phyloP scores from a whole-genome alignment of 2,329 filamentous ascomycete genomes.

The Trichoderma endophyticum region DNA sequence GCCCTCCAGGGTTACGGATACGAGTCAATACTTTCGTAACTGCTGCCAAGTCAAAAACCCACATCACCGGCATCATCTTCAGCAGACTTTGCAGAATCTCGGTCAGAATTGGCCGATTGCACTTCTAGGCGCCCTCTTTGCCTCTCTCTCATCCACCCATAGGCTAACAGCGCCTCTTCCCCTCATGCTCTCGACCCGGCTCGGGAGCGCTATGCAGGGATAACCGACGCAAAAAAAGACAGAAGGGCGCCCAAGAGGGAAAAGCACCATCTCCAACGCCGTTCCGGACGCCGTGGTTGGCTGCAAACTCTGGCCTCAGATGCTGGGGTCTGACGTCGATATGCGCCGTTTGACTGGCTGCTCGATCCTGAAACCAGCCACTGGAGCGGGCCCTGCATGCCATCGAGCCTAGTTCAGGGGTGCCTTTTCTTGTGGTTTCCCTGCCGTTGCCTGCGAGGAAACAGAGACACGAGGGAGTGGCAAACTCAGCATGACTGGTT shows the following conservation, averaged over 20 bases:
- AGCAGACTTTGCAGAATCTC: not conserved
- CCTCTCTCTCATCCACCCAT: not conserved
- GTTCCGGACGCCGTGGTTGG: slow-evolving; percentile 17
- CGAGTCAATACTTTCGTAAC: not conserved
- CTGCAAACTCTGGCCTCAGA: slow-evolving; percentile 9
- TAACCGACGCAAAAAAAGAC: not conserved
- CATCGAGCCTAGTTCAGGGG: slow-evolving; percentile 17
- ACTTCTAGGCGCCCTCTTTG: not conserved
- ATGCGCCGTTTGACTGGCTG: slow-evolving; percentile 15
- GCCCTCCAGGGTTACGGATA: not conserved
- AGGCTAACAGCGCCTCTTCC: slow-evolving; percentile 3
- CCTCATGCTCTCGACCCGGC: slow-evolving; percentile 8
- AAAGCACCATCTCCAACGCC: slow-evolving; percentile 8
- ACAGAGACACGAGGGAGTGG: slow-evolving; percentile 12
- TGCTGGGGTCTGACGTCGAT: not conserved
- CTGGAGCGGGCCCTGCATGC: slow-evolving; percentile 14
- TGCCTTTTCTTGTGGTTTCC: not conserved
- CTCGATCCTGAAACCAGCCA: slow-evolving; percentile 19
- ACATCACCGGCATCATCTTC: not conserved
- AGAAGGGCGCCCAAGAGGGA: not conserved
- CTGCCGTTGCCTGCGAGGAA: not conserved
- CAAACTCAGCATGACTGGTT: slow-evolving; percentile 7
- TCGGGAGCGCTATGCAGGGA: slow-evolving; percentile 16
- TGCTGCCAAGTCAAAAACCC: not conserved
- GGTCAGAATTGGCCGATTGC: not conserved